Evolutionary conservation across 192 early-diverging fungal genomes (phyloP).

Genomic region (Coemansia interrupta): DNA sequence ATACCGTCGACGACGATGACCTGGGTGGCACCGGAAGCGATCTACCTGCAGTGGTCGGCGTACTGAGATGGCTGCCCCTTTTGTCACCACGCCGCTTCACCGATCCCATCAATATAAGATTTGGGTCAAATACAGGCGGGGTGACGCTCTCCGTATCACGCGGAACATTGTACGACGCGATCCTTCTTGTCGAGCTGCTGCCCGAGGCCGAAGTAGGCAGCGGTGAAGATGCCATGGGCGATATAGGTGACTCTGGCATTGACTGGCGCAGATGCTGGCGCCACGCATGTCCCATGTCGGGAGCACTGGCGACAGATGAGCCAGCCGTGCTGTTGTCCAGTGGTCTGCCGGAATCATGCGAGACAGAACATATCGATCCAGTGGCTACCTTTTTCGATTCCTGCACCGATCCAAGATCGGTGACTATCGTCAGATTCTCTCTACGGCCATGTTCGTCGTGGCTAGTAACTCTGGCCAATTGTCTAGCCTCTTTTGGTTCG

Average conservation of each 20-base stretch:
- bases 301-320: background rate
- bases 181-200: background rate
- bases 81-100: slow-evolving; percentile 32
- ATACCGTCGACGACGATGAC: background rate
- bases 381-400: no score
- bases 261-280: slow-evolving; percentile 11
- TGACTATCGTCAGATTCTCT: no score
- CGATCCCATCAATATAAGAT: slow-evolving; percentile 32
- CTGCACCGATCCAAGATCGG: no score
- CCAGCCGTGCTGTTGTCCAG: background rate
- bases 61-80: slow-evolving; percentile 4
- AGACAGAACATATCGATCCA: no score
- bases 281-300: slow-evolving; percentile 1
- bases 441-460: no score
- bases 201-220: background rate
- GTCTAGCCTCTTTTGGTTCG: no score
- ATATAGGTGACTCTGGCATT: slow-evolving; percentile 13
- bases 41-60: background rate
- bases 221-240: slow-evolving; percentile 11
- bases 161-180: background rate
- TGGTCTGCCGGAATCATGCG: background rate
- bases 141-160: background rate
- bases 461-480: no score
- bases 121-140: background rate
- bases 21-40: slow-evolving; percentile 2